Conservation (phyloP, 192 early-diverging fungal species). For the Coemansia sp. region DNA sequence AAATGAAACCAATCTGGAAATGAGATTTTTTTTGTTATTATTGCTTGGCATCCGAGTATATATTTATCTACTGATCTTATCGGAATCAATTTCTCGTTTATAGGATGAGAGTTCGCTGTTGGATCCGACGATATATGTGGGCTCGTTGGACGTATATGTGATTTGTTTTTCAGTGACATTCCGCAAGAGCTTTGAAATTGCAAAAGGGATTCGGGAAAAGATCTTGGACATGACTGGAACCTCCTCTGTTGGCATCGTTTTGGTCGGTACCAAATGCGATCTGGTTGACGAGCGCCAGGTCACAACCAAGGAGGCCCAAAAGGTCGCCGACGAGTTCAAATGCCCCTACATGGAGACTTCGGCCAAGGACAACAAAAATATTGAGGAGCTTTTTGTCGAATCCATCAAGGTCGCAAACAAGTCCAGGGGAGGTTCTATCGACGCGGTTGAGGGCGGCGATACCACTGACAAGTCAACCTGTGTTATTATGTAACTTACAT, state of each 20-base stretch:
- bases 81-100: too few relatives aligned
- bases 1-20: too few relatives aligned
- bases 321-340: conserved; percentile 76
- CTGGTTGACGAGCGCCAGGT: conserved; percentile 68
- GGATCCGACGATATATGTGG: conserved; percentile 83
- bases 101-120: conserved; percentile 93
- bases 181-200: conserved; percentile 84
- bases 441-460: neutral
- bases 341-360: conserved; percentile 87
- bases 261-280: conserved; percentile 95
- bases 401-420: conserved; percentile 35
- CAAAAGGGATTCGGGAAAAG: conserved; percentile 86
- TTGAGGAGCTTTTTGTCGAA: conserved; percentile 55
- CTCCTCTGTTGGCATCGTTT: conserved; percentile 83
- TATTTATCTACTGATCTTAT: neutral
- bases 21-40: too few relatives aligned
- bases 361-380: conserved; percentile 90
- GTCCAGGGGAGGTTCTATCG: conserved; percentile 14
- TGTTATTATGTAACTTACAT: conserved; percentile 35
- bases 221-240: conserved; percentile 89
- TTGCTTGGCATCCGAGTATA: too few relatives aligned
- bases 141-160: conserved; percentile 92
- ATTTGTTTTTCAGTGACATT: conserved; percentile 90
- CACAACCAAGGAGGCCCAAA: conserved; percentile 70
- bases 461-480: conserved; percentile 34